These are phyloP conservation scores for Penicillium nordicum DNA, from an alignment of 2,329 filamentous ascomycete species.

Conservation along the genomic window DNA sequence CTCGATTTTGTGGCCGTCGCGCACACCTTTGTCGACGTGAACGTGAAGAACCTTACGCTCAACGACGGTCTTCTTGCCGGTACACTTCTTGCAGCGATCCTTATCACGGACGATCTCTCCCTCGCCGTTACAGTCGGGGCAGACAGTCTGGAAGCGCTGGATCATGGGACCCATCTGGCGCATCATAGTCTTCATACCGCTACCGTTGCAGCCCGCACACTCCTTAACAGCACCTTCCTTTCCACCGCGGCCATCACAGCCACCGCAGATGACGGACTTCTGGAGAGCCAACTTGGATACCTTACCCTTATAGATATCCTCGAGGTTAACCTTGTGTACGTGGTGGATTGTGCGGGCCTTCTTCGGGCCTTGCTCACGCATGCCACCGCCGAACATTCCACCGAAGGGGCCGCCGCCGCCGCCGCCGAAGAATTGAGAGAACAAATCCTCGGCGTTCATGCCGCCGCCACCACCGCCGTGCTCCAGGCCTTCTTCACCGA, in stretches of 20 bases:
- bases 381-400: conserved; percentile 74
- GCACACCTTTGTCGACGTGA: conserved; percentile 91
- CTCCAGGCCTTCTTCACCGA: conserved; percentile 94
- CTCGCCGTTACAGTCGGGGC: conserved; percentile 96
- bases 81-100: conserved; percentile 95
- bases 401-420: conserved; percentile 65
- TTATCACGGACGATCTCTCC: conserved; percentile 95
- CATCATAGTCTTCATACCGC: conserved; percentile 99
- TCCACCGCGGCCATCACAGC: conserved; percentile 89
- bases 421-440: conserved; percentile 92
- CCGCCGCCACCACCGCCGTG: conserved; percentile 74
- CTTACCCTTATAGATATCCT: conserved; percentile 98
- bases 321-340: conserved; percentile 95
- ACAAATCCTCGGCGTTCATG: conserved; percentile 94
- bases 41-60: conserved; percentile 98
- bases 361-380: conserved; percentile 76
- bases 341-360: conserved; percentile 96
- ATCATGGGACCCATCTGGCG: conserved; percentile 99
- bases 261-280: conserved; percentile 93
- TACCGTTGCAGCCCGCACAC: conserved; percentile 84
- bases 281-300: conserved; percentile 95
- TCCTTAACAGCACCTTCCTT: conserved; percentile 98
- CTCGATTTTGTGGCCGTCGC: conserved; percentile 91
- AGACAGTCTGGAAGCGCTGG: conserved; percentile 98
- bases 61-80: conserved; percentile 95